Evolutionary conservation across 192 early-diverging fungal species (phyloP).

Genomic region (Kappamyces sp.): DNA sequence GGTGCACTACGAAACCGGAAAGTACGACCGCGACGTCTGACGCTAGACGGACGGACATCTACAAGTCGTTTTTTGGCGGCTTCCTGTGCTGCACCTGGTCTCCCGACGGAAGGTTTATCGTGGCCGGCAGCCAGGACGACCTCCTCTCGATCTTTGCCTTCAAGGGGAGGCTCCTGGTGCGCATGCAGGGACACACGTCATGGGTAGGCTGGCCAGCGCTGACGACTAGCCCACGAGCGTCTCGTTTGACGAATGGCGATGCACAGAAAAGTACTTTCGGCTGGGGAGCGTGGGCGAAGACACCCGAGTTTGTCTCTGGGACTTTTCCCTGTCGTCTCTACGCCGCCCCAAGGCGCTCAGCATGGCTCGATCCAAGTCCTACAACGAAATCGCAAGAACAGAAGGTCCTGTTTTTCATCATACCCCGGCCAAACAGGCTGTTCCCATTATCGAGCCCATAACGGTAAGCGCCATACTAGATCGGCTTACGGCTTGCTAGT

Average conservation of each 20-base stretch:
- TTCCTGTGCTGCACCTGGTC: slow-evolving; percentile 85
- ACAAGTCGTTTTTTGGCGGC: slow-evolving; percentile 78
- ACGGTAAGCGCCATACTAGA: slow-evolving; percentile 33
- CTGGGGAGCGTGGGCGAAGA: slow-evolving; percentile 91
- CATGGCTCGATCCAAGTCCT: not conserved
- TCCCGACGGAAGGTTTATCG: slow-evolving; percentile 70
- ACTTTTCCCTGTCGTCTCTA: slow-evolving; percentile 75
- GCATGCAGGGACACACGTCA: slow-evolving; percentile 87
- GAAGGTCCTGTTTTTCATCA: slow-evolving; percentile 33
- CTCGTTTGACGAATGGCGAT: slow-evolving; percentile 77
- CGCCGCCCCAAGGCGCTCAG: slow-evolving; percentile 61
- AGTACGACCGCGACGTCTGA: slow-evolving; percentile 21
- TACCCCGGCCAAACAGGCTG: slow-evolving; percentile 31
- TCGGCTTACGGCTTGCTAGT: slow-evolving; percentile 28
- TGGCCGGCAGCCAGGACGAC: slow-evolving; percentile 84
- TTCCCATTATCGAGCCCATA: slow-evolving; percentile 67
- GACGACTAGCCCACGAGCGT: slow-evolving; percentile 50
- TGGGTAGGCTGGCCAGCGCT: slow-evolving; percentile 51
- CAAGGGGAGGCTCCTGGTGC: slow-evolving; percentile 68
- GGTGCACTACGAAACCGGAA: slow-evolving; percentile 67
- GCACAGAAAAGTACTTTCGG: slow-evolving; percentile 71
- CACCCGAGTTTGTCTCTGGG: slow-evolving; percentile 82
- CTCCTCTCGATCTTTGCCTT: slow-evolving; percentile 84
- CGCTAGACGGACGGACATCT: slow-evolving; percentile 65
- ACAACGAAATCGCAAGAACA: slow-evolving; percentile 23